Base-by-base conservation (phyloP, 2,329 filamentous ascomycete genomes). In the Graphilbum sp. region DNA sequence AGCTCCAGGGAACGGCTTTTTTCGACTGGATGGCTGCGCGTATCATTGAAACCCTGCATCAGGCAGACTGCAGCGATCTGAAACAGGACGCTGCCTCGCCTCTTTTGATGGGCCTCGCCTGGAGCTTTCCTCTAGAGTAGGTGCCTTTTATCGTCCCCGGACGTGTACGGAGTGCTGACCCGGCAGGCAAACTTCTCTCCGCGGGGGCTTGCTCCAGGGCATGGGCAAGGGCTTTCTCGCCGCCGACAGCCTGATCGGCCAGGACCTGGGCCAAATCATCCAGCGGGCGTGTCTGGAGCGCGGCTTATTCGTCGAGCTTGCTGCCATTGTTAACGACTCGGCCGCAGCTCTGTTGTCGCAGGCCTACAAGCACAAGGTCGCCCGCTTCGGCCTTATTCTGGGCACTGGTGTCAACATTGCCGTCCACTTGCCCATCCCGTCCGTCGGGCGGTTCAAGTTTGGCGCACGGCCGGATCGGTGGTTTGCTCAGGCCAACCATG, bases 71-170 rank as follows among this genome's bases (percentile, higher is more conserved):
- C 52, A 17, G 54, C 30, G 5, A 32, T 5, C 4, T 15, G 52
- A 18, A 52, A 7, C 11, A 19, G 57, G 41, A 52, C 47, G 32
- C 50, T 54, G 5, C 57, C 60, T 19, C 53, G 58, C 2, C 62
- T 67, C 21, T 56, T 79, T 37, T 66, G 9, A 61, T 78, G 57
- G 74, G 74, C 1, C 53, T 79, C 43, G 71, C 75, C 6, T 80
- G 75, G 74, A 79, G 75, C 41, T 81, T 81, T 47, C 75, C 75
- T 20, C 72, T 80, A 33, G 70, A 79, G 74, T 78, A 60, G 51
- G 71, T 61, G 23, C 21, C 6, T 7, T 24, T 7, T 32, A 12
- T 19, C 18, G 12, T 7, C 10, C 7, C 7, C n/a, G 27, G 5
- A 29, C 7, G 27, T 8, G 5, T 5, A 29, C 13, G 27, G 7